Evolutionary conservation across 805 yeast species (phyloP), one percentile per base, ranked within the genome.

Genomic region (Schizosaccharomyces osmophilus): DNA sequence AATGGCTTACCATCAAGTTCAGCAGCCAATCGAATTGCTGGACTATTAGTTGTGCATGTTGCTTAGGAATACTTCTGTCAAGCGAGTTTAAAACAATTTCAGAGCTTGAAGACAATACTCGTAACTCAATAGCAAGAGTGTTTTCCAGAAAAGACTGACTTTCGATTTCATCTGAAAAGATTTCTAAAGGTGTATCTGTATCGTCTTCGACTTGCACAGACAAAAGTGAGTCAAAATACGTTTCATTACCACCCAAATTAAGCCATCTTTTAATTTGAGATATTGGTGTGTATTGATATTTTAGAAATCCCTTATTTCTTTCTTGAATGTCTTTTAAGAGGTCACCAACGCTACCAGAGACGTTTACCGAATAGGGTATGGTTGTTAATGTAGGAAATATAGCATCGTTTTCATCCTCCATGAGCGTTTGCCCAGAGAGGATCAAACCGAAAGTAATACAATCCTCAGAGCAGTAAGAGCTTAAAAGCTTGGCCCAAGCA

Each of bases 351-450:
- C 59, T 58, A 24, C 67, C 68, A 4, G 43, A 32, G 11, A 66
- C 31, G 9, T n/a, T n/a, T 9, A 61, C 62, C 9, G 62, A 36
- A 36, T 63, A 54, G 22, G 68, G 68, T 3, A 65, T 61, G 3
- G 68, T 66, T 6, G 63, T 60, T 15, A 66, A 26, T n/a, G 64
- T 63, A 5, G 68, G 68, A 26, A 64, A 65, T 26, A 65, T 31
- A n/a, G 58, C 19, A 13, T 26, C 22, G 5, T n/a, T 32, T 8
- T 60, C 60, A 8, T 36, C 60, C n/a, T 62, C 61, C 8, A 65
- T 15, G 3, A 61, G 63, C 4, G 60, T 60, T 32, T 61, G 54
- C 1, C 68, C 68, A 11, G 68, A 64, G 3, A 66, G 60, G 6
- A 66, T 66, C 13, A 61, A 32, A 2, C 68, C 68, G 61, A 64